Conservation (phyloP, 306 rosid genomes). For the Gillenia trifoliata region DNA sequence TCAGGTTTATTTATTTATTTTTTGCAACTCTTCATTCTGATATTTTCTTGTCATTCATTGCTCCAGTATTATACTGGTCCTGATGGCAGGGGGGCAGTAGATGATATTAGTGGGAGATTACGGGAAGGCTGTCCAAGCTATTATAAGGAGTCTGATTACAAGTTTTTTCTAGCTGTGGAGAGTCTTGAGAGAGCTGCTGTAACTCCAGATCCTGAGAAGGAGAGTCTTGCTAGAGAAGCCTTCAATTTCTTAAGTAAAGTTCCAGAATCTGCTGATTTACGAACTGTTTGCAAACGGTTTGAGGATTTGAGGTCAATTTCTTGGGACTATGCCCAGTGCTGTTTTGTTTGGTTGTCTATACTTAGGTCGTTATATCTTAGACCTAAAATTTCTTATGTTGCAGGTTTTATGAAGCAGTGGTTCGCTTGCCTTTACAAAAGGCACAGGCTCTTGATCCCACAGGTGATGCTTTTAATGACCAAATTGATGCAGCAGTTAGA, state of each 20-base stretch:
- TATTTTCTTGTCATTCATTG: slow-evolving; percentile 19
- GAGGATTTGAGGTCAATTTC: slow-evolving; percentile 81
- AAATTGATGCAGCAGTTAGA: slow-evolving; percentile 71
- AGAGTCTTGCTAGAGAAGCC: slow-evolving; percentile 85
- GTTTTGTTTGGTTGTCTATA: slow-evolving; percentile 9
- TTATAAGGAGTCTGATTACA: slow-evolving; percentile 96
- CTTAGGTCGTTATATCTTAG: slow-evolving; percentile 21
- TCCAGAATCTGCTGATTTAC: slow-evolving; percentile 93
- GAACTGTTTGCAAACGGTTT: slow-evolving; percentile 88
- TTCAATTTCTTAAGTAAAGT: slow-evolving; percentile 76
- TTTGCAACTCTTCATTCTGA: slow-evolving; percentile 15
- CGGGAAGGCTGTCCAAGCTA: slow-evolving; percentile 99
- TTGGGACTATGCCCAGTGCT: background rate
- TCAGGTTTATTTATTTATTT: background rate
- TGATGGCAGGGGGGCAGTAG: slow-evolving; percentile 98
- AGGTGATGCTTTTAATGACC: slow-evolving; percentile 84
- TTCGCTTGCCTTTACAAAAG: slow-evolving; percentile 90
- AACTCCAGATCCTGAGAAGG: slow-evolving; percentile 59
- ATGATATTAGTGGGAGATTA: slow-evolving; percentile 84
- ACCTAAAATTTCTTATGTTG: slow-evolving; percentile 24
- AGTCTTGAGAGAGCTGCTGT: slow-evolving; percentile 91
- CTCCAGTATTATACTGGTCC: slow-evolving; percentile 88
- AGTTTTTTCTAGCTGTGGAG: slow-evolving; percentile 94
- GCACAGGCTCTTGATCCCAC: slow-evolving; percentile 94
- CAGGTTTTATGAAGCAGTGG: slow-evolving; percentile 98